A percentile compares a stretch with the other conserved stretches of the same genome.
Conservation (phyloP, 352 stramenopile species). For the Globisporangium parvum region DNA sequence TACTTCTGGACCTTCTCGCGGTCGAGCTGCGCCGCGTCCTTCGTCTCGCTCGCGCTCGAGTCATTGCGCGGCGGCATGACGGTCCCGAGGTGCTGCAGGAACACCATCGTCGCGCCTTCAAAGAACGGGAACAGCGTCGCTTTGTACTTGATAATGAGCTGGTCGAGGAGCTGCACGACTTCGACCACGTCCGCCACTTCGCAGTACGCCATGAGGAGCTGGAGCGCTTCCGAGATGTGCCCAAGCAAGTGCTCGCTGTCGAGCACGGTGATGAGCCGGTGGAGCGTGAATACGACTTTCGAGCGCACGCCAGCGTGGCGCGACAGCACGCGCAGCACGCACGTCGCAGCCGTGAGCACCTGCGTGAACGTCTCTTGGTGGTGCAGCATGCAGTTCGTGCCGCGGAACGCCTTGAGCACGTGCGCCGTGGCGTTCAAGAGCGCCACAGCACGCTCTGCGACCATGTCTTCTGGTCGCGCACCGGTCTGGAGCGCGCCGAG, state of each 20-base stretch:
- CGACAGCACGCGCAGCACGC: constrained; percentile 49
- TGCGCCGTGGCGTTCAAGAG: constrained; percentile 78
- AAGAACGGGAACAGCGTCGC: constrained; percentile 57
- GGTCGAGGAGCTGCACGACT: constrained; percentile 77
- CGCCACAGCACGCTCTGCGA: constrained; percentile 43
- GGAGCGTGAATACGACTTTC: constrained; percentile 78
- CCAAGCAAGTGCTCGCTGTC: constrained; percentile 64
- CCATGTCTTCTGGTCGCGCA: constrained; percentile 28
- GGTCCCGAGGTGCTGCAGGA: constrained; percentile 64
- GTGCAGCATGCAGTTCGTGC: constrained; percentile 61
- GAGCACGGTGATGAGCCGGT: constrained; percentile 68
- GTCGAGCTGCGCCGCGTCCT: constrained; percentile 71
- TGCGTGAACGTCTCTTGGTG: constrained; percentile 74
- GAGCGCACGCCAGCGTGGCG: constrained; percentile 49
- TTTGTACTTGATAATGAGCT: constrained; percentile 87
- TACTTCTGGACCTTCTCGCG: constrained; percentile 77
- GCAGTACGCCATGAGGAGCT: constrained; percentile 61
- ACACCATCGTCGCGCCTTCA: constrained; percentile 54
- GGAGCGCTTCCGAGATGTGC: constrained; percentile 50
- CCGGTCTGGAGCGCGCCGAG: constrained; percentile 27
- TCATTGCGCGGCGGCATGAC: constrained; percentile 59
- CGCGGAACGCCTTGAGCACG: constrained; percentile 79
- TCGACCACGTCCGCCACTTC: constrained; percentile 64
- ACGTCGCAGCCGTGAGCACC: constrained; percentile 54
- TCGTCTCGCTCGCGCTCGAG: constrained; percentile 42